phyloP scores from a whole-genome alignment of 2,329 filamentous ascomycete species.

The Fusarium goolgardi region DNA sequence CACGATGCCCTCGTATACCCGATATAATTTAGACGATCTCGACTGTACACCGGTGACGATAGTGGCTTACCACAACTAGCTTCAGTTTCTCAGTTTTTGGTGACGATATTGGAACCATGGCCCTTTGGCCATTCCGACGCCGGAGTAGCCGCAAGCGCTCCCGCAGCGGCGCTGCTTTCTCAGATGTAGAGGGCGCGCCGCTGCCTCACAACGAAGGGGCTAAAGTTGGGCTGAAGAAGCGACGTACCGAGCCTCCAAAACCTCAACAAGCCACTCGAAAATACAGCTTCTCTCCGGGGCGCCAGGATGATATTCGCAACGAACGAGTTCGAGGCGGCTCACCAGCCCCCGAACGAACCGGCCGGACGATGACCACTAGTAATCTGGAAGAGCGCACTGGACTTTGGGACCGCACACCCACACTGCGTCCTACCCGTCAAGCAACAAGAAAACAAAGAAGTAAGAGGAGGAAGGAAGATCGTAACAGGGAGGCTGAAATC shows the following conservation, averaged over 20 bases:
- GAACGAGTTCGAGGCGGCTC: conserved; percentile 41
- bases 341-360: conserved; percentile 41
- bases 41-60: conserved; percentile 42
- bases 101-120: conserved; percentile 64
- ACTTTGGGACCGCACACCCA: conserved; percentile 55
- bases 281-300: conserved; percentile 73
- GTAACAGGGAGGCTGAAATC: conserved; percentile 86
- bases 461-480: conserved; percentile 80
- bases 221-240: conserved; percentile 53
- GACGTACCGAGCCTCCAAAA: conserved; percentile 61
- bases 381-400: conserved; percentile 26
- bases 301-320: conserved; percentile 64
- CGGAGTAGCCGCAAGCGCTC: conserved; percentile 74
- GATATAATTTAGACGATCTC: conserved; percentile 42
- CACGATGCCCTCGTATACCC: conserved; percentile 49
- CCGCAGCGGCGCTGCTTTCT: conserved; percentile 64
- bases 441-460: conserved; percentile 75
- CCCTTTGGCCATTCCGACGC: conserved; percentile 85
- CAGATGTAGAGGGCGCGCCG: conserved; percentile 61
- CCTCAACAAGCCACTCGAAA: conserved; percentile 61
- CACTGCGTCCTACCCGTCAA: conserved; percentile 71
- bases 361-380: conserved; percentile 25
- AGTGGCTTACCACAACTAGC: conserved; percentile 42
- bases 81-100: conserved; percentile 35
- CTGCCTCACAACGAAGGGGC: conserved; percentile 52